Percentiles rank a stretch among this genome's conserved stretches.
Conservation (phyloP, 768 basidiomycete species). For the Naganishia friedmannii region DNA sequence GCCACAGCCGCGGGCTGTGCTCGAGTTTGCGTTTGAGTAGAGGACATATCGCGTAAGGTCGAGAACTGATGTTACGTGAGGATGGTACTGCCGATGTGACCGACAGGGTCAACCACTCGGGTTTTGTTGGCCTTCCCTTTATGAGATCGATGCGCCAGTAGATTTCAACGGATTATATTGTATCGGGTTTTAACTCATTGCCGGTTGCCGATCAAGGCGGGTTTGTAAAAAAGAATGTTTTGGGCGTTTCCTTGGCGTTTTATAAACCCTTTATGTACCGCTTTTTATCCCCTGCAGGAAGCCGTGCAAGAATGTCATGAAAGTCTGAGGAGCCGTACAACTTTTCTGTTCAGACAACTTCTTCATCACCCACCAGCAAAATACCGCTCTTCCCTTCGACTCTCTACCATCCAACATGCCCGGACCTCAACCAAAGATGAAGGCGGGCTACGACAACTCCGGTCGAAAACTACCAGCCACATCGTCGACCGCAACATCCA, state of each 20-base stretch:
- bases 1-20: slow-evolving; percentile 8
- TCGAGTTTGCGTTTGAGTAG: slow-evolving; percentile 6
- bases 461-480: not conserved
- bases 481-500: not conserved
- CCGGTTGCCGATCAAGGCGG: not conserved
- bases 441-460: not conserved
- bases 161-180: not conserved
- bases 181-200: too few relatives aligned
- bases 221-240: not conserved
- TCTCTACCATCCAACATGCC: not conserved
- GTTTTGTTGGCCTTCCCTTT: not conserved
- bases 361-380: not conserved
- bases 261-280: too few relatives aligned
- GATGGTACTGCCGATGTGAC: too few relatives aligned
- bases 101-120: not conserved
- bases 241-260: too few relatives aligned
- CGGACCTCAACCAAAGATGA: slow-evolving; percentile 15
- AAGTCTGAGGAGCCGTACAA: not conserved
- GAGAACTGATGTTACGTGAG: not conserved
- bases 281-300: too few relatives aligned
- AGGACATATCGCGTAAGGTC: not conserved
- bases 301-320: too few relatives aligned
- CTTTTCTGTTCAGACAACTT: not conserved
- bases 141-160: not conserved
- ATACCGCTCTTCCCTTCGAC: not conserved